A percentile compares a stretch with the other conserved stretches of the same genome.
Conservation (phyloP, 352 stramenopile genomes). For the Pythium phragmiticola region DNA sequence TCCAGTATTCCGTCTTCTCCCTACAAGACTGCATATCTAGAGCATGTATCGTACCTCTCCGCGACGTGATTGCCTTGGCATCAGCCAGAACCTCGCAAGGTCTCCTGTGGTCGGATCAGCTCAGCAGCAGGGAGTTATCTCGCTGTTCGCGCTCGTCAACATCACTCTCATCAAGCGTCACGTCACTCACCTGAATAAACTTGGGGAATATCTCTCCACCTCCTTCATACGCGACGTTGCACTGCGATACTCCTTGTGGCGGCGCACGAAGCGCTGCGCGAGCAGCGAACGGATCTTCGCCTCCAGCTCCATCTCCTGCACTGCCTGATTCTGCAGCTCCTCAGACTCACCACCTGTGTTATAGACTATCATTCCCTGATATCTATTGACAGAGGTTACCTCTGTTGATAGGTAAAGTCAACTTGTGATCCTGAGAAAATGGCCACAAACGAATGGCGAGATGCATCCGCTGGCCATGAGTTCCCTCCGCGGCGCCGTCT, state of each 20-base stretch:
- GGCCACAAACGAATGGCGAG: conserved; percentile 7
- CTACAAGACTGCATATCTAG: neutral
- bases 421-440: neutral
- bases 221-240: neutral
- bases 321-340: neutral
- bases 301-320: conserved; percentile 23
- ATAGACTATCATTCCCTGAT: neutral
- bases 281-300: conserved; percentile 26
- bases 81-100: conserved; percentile 10
- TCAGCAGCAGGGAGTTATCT: neutral
- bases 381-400: neutral
- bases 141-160: neutral
- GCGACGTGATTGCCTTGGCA: conserved; percentile 25
- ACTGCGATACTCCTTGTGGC: conserved; percentile 2
- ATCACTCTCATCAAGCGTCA: neutral
- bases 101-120: neutral
- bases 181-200: neutral
- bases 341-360: neutral
- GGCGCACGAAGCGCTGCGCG: conserved; percentile 11
- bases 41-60: conserved; percentile 34
- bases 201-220: neutral
- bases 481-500: neutral
- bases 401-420: conserved; percentile 1
- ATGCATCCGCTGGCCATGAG: neutral
- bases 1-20: neutral